Evolutionary conservation across 2,329 filamentous ascomycete species (phyloP).

Genomic region (Epichloe hybrida): DNA sequence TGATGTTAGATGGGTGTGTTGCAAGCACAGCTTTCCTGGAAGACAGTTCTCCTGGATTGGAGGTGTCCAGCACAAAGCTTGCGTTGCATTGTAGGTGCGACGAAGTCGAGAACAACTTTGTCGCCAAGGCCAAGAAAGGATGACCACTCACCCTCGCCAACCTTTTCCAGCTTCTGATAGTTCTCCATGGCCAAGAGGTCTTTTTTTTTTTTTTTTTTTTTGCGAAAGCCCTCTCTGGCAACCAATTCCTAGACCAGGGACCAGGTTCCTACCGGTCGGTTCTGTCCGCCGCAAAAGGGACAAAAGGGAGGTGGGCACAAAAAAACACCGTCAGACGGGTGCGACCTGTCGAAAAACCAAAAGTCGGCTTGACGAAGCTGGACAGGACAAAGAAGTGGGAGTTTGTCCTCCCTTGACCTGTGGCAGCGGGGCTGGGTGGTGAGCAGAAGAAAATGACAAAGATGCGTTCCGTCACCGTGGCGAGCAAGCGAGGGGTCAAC

Average conservation of each 20-base stretch:
- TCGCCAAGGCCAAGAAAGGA: no score
- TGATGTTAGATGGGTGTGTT: background rate
- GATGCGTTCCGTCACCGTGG: background rate
- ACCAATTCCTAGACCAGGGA: background rate
- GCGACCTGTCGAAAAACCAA: background rate
- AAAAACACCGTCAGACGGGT: background rate
- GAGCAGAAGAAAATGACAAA: background rate
- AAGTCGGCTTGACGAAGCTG: background rate
- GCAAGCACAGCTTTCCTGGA: background rate
- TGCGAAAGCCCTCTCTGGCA: background rate
- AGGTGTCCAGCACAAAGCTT: background rate
- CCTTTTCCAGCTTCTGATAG: constrained; percentile 94
- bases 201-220: no score
- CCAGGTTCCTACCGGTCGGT: background rate
- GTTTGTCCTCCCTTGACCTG: constrained; percentile 1
- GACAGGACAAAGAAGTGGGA: background rate
- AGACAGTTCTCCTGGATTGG: background rate
- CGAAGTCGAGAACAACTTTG: no score
- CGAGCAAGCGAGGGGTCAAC: constrained; percentile 4
- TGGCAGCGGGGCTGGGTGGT: background rate
- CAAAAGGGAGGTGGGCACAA: background rate
- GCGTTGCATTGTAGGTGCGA: background rate
- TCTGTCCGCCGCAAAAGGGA: background rate
- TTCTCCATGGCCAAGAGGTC: constrained; percentile 60
- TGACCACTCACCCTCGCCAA: constrained; percentile 65